Conservation (phyloP, 2,329 filamentous ascomycete genomes). For the Cercospora nicotianae region DNA sequence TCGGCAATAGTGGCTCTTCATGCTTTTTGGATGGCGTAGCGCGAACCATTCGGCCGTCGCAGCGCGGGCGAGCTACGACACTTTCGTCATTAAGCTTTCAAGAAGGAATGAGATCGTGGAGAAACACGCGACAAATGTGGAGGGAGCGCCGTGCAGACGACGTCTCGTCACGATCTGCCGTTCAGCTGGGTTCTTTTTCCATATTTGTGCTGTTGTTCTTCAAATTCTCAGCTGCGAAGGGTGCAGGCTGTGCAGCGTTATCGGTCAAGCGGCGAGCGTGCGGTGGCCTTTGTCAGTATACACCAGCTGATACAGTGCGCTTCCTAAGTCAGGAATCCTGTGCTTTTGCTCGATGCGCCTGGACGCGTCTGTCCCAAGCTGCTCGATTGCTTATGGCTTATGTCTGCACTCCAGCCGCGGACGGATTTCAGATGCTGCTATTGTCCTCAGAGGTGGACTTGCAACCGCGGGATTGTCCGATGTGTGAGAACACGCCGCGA, state of each 20-base stretch:
- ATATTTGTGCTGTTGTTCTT: not conserved
- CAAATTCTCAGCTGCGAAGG: not conserved
- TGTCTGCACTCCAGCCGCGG: not conserved
- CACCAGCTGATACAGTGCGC: not conserved
- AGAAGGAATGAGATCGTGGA: not conserved
- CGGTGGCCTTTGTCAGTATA: not conserved
- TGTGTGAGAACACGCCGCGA: not conserved
- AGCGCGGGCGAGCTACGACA: not conserved
- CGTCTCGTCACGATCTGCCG: not conserved
- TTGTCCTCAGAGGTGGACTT: not conserved
- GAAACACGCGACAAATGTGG: not conserved
- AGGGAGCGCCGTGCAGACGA: not conserved
- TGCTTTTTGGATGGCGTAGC: not conserved
- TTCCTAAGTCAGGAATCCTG: not conserved
- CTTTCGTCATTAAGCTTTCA: not conserved
- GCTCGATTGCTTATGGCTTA: not conserved
- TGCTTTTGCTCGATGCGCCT: too few relatives aligned
- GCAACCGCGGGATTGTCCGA: not conserved
- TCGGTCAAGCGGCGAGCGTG: not conserved
- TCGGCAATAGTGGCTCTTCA: not conserved
- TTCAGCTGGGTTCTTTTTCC: not conserved
- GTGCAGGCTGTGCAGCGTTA: not conserved
- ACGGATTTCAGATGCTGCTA: not conserved
- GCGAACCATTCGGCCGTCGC: not conserved
- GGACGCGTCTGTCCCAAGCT: not conserved